Conservation (phyloP, 2,329 filamentous ascomycete species). For the Lanzia echinophila region DNA sequence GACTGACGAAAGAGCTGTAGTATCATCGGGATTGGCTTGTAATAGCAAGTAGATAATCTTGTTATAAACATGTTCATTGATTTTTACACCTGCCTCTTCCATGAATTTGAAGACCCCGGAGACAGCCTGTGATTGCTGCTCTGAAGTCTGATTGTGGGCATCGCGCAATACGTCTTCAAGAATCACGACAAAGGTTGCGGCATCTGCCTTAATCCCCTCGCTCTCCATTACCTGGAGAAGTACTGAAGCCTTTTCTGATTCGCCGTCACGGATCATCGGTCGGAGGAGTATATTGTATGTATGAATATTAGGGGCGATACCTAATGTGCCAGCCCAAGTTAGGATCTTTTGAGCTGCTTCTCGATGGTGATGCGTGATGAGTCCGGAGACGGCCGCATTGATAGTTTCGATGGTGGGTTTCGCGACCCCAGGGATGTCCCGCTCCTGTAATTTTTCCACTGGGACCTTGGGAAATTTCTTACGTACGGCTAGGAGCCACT, state of each 20-base stretch:
- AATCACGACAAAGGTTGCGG: slow-evolving; percentile 67
- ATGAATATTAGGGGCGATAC: slow-evolving; percentile 39
- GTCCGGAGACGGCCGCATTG: slow-evolving; percentile 62
- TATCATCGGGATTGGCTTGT: slow-evolving; percentile 31
- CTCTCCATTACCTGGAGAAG: slow-evolving; percentile 54
- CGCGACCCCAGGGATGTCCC: slow-evolving; percentile 36
- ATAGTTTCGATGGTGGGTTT: slow-evolving; percentile 58
- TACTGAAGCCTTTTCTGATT: slow-evolving; percentile 40
- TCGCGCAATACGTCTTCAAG: slow-evolving; percentile 50
- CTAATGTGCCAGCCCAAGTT: slow-evolving; percentile 36
- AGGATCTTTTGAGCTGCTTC: slow-evolving; percentile 49
- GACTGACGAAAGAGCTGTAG: slow-evolving; percentile 49
- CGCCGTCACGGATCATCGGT: slow-evolving; percentile 46
- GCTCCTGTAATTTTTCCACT: slow-evolving; percentile 20
- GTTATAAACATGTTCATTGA: slow-evolving; percentile 59
- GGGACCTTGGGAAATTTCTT: slow-evolving; percentile 18
- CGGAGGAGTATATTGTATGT: slow-evolving; percentile 66
- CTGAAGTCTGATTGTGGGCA: slow-evolving; percentile 35
- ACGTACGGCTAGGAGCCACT: slow-evolving; percentile 41
- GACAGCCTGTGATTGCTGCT: slow-evolving; percentile 47
- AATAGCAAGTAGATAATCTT: slow-evolving; percentile 62
- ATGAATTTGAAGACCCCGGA: slow-evolving; percentile 51
- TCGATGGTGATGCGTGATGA: slow-evolving; percentile 45
- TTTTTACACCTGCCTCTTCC: slow-evolving; percentile 46
- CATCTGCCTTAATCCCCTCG: slow-evolving; percentile 50